These are phyloP conservation scores for Colletotrichum sp. DNA, from an alignment of 2,329 filamentous ascomycete species.

Conservation along the genomic window DNA sequence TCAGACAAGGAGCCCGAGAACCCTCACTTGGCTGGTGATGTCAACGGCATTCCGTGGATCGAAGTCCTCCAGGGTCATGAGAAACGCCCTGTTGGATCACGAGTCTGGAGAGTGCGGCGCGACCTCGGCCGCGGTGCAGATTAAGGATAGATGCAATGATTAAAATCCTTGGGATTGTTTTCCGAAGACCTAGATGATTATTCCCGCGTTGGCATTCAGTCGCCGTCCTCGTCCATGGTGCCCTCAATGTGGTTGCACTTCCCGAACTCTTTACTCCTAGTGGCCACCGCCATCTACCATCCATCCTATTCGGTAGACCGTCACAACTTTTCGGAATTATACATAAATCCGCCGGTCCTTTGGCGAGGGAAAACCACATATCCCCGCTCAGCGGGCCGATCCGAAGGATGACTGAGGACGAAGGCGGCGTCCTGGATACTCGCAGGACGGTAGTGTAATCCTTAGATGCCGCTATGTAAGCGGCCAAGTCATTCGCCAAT, in stretches of 20 bases:
- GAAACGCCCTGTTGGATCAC: slow-evolving; percentile 61
- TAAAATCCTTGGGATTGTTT: not conserved
- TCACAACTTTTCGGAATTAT: not conserved
- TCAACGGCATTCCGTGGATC: slow-evolving; percentile 59
- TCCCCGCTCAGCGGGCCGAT: not conserved
- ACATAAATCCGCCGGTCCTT: not conserved
- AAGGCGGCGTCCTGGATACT: not conserved
- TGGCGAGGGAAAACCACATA: not conserved
- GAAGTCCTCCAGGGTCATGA: slow-evolving; percentile 60
- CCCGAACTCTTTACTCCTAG: not conserved
- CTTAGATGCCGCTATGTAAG: not conserved
- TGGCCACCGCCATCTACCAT: not conserved
- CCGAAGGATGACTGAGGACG: not conserved
- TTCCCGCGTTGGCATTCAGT: not conserved
- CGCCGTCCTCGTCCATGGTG: not conserved
- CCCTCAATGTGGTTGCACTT: not conserved
- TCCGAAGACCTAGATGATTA: not conserved
- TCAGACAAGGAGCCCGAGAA: slow-evolving; percentile 33
- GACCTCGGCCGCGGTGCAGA: slow-evolving; percentile 55
- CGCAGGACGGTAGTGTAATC: not conserved
- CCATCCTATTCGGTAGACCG: not conserved
- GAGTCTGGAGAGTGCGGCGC: slow-evolving; percentile 68
- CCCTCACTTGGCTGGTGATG: slow-evolving; percentile 21
- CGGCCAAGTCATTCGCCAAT: not conserved
- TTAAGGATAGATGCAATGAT: not conserved